A percentile compares a stretch with the other conserved stretches of the same genome.
Conservation (phyloP, 2,329 filamentous ascomycete genomes). For the Akanthomyces dipterigenus region DNA sequence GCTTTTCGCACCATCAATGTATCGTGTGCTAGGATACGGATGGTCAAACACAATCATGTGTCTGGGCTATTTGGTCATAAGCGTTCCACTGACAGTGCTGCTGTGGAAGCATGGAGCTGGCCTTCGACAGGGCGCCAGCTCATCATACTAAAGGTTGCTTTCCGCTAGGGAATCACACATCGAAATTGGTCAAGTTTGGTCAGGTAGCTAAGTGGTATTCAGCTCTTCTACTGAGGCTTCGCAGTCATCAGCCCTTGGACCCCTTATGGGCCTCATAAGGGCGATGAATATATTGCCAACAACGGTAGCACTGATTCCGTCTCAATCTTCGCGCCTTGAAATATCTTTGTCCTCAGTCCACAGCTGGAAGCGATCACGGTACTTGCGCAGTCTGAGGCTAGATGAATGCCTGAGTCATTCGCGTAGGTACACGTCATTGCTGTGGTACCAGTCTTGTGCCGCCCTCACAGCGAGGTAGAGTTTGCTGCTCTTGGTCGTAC, state of each 20-base stretch:
- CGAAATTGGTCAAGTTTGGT: neutral
- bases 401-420: neutral
- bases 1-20: constrained; percentile 38
- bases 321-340: neutral
- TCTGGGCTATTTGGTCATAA: constrained; percentile 29
- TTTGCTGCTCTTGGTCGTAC: neutral
- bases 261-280: neutral
- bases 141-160: constrained; percentile 12
- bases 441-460: neutral
- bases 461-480: neutral
- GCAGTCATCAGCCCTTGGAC: neutral
- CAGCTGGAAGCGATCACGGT: neutral
- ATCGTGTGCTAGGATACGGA: constrained; percentile 29
- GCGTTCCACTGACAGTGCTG: constrained; percentile 29
- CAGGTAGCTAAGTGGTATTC: neutral
- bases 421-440: neutral
- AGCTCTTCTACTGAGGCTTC: neutral
- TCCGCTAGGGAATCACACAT: too few relatives aligned
- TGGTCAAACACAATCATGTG: constrained; percentile 34
- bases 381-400: neutral
- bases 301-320: neutral
- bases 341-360: neutral
- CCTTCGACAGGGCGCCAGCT: constrained; percentile 20
- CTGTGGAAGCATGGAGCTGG: constrained; percentile 35
- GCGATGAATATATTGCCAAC: neutral